Base-by-base conservation (phyloP, 2,329 filamentous ascomycete genomes). In the Knufia petricola region DNA sequence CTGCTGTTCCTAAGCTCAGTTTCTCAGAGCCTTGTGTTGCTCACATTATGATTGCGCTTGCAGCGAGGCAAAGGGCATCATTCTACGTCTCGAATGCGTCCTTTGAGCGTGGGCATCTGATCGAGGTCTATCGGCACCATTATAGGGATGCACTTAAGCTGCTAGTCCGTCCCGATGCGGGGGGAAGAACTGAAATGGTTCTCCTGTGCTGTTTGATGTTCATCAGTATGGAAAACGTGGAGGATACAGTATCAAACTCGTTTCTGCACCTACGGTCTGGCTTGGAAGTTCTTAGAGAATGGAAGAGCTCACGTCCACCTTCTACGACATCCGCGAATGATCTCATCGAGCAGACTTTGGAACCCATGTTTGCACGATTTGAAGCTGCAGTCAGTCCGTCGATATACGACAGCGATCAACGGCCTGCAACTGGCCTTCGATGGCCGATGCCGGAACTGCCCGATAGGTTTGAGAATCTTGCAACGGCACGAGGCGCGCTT, bases 311-410 rank as follows among this genome's bases (percentile, higher is more conserved):
- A 10, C 44, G 34, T n/a, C 7, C 10, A 28, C 9, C 44, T 12
- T 20, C 13, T 21, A 47, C 20, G 3, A 32, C 20, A 6, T 37
- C 44, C 12, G 32, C 12, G 9, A 26, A 38, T 15, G 44, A 47
- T 21, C 44, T 47, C 20, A 47, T 47, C 21, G 19, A 47, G 21
- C 17, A 21, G 19, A 47, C 34, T 7, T 19, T 47, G 23, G 44
- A 47, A 32, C 44, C 44, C n/a, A 47, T 47, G 32, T 47, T 47
- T 30, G 44, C 44, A 30, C 44, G 44, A 4, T 47, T 47, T n/a
- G 44, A 47, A 26, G 44, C 44, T 17, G 44, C 44, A 3, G 32
- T 47, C 6, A 47, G 44, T 30, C 44, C 44, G 10, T 47, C 44
- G 2, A 47, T 47, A 24, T 47, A 47, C 23, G 10, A 15, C 15